Base-by-base conservation (phyloP, 139 green algal genomes). In the Coelastrella sp. region DNA sequence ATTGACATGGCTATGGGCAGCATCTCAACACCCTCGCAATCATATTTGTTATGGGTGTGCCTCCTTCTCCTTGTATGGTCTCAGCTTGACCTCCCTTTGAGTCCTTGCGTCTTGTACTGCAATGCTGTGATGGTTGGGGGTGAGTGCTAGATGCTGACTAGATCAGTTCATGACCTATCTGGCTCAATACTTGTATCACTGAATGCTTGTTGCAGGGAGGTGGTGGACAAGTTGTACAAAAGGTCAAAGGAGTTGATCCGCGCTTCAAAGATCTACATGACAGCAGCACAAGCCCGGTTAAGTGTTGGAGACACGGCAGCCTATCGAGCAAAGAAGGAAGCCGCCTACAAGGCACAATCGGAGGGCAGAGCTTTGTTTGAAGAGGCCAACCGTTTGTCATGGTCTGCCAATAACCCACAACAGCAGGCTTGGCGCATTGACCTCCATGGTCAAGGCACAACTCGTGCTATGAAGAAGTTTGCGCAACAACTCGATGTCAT, bases 371-470 rank as follows among this genome's bases (percentile, higher is more conserved):
- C 41, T 2, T 27, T 37, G 1, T 64, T 75, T 40, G 60, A 63
- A 23, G 40, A 84, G 62, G 78, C 62, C 15, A 43, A 81, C 32
- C 34, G 34, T 8, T 23, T 68, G 4, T 50, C 32, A 27, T 69
- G 74, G 74, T 38, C 34, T 19, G 74, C 51, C 51, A 68, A 81
- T 51, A 81, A 81, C 74, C 38, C 34, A 7, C 6, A 19, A 23
- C 5, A 9, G 34, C 32, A 69, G 34, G 30, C 51, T 6, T 84
- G 77, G 77, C 23, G 32, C 9, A 45, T 43, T 8, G 80, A 86
- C 80, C 48, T 86, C 45, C 80, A 86, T 48, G 80, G 80, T 5
- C 21, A 77, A 27, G 21, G 34, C 9, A n/a, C 23, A 9, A 27
- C 19, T 23, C 21, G 30, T 5, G 80, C 80, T 15, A 4, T 86